Evolutionary conservation across 2,329 filamentous ascomycete species (phyloP).

Genomic region (Aspergillus persii): DNA sequence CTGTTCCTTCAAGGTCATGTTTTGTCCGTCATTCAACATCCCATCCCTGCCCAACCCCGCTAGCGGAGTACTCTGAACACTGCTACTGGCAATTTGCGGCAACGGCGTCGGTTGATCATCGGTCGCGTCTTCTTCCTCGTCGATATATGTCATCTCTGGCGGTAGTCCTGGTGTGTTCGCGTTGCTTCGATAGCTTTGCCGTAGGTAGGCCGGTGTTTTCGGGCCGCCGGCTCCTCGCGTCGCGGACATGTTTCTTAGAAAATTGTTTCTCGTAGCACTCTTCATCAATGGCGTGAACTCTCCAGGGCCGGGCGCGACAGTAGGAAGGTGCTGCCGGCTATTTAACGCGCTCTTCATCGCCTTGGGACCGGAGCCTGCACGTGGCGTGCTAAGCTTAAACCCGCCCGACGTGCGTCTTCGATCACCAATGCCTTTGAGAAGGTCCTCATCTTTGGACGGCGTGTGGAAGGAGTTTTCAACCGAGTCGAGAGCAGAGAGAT

Average conservation of each 20-base stretch:
- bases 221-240: constrained; percentile 54
- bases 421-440: constrained; percentile 72
- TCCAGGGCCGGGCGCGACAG: constrained; percentile 54
- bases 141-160: constrained; percentile 67
- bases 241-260: constrained; percentile 58
- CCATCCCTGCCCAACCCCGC: constrained; percentile 63
- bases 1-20: constrained; percentile 89
- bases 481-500: constrained; percentile 65
- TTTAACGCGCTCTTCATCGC: constrained; percentile 54
- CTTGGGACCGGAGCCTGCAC: constrained; percentile 58
- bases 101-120: constrained; percentile 70
- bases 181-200: constrained; percentile 61
- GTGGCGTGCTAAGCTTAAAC: constrained; percentile 69
- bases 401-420: constrained; percentile 50
- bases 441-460: constrained; percentile 71
- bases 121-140: constrained; percentile 61
- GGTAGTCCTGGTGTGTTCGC: constrained; percentile 75
- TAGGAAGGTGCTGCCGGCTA: constrained; percentile 69
- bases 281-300: constrained; percentile 97
- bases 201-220: constrained; percentile 68
- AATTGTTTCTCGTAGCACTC: constrained; percentile 67
- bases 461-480: constrained; percentile 85
- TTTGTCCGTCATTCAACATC: constrained; percentile 73
- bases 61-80: constrained; percentile 78
- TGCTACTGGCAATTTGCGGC: constrained; percentile 74